These are phyloP conservation scores for Hypsizygus ulmarius DNA, from an alignment of 1,284 basidiomycete genomes.

Conservation along the genomic window DNA sequence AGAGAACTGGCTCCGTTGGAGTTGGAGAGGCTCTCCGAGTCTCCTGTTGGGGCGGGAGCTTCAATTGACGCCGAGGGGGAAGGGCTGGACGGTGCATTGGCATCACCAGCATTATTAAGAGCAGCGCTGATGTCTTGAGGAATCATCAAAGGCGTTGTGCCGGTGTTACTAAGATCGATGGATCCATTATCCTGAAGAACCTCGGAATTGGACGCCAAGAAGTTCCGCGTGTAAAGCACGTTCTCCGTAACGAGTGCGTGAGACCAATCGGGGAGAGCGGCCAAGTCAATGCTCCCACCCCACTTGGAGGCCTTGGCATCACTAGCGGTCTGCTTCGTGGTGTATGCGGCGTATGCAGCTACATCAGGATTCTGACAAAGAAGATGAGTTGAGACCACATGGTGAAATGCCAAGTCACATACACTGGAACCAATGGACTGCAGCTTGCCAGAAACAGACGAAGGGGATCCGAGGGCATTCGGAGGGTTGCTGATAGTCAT, in stretches of 20 bases:
- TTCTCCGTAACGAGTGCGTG: conserved; percentile 52
- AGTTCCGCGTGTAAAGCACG: conserved; percentile 57
- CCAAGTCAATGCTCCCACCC: conserved; percentile 62
- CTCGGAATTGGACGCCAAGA: conserved; percentile 63
- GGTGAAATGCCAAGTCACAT: conserved; percentile 18
- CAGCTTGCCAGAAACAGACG: conserved; percentile 55
- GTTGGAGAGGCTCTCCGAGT: conserved; percentile 26
- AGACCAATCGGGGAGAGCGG: conserved; percentile 52
- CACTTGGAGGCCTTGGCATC: conserved; percentile 52
- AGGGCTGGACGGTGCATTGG: conserved; percentile 27
- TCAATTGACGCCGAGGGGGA: conserved; percentile 22
- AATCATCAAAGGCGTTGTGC: conserved; percentile 49
- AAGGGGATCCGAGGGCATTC: conserved; percentile 38
- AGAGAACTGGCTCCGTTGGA: conserved; percentile 51
- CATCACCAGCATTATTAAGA: conserved; percentile 37
- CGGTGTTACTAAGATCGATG: conserved; percentile 47
- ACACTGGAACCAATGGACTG: conserved; percentile 45
- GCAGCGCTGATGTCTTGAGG: conserved; percentile 53
- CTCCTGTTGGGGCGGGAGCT: conserved; percentile 23
- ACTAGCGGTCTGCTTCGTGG: conserved; percentile 44
- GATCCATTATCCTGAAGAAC: conserved; percentile 48
- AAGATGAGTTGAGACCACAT: background rate
- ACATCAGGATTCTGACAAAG: conserved; percentile 47
- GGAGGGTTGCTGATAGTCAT: conserved; percentile 56
- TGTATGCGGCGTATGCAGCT: conserved; percentile 53